phyloP scores from a whole-genome alignment of 257 asterid species.

The Solanum phureja region DNA sequence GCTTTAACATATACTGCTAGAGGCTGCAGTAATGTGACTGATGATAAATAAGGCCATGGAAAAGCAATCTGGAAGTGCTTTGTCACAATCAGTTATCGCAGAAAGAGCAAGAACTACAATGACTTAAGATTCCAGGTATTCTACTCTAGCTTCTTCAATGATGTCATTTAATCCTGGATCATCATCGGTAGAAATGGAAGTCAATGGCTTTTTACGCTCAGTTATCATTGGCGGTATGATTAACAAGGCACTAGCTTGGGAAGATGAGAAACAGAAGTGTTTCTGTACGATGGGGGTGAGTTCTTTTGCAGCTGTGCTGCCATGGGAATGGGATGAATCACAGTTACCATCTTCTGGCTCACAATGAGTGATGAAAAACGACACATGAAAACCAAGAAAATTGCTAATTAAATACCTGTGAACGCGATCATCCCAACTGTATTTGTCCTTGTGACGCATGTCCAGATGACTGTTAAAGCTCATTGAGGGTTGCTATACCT shows the following conservation, averaged over 20 bases:
- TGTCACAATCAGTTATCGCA: not conserved
- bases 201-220: conserved; percentile 20
- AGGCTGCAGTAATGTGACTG: not conserved
- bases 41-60: not conserved
- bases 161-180: not conserved
- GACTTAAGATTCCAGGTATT: conserved; percentile 78
- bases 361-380: not conserved
- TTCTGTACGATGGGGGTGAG: conserved; percentile 82
- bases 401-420: not conserved
- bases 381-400: not conserved
- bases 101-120: conserved; percentile 58
- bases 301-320: not conserved
- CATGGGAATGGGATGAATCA: not conserved
- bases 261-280: conserved; percentile 63
- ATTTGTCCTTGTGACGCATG: not conserved
- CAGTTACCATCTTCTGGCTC: not conserved
- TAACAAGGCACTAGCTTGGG: conserved; percentile 72
- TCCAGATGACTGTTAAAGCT: not conserved
- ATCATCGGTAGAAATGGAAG: conserved; percentile 1
- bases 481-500: not conserved
- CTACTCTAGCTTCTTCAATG: not conserved
- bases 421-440: not conserved
- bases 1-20: not conserved
- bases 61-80: not conserved
- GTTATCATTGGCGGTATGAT: conserved; percentile 67